Evolutionary conservation across 441 rosid species (phyloP).

Genomic region (Pelargonium myrrhifolium): DNA sequence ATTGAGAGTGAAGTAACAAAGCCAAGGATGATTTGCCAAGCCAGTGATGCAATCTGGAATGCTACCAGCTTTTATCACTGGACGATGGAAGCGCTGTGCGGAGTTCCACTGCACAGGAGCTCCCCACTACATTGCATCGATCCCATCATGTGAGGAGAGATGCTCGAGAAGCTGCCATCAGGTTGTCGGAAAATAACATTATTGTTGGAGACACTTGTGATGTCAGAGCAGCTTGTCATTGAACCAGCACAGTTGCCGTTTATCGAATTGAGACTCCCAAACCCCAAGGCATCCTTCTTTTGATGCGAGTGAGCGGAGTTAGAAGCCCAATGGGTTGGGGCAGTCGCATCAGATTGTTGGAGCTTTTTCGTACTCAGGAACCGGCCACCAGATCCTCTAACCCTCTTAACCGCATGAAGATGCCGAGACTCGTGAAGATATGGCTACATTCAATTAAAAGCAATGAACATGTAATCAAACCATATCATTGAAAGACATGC

Average conservation of each 20-base stretch:
- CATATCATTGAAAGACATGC: too few relatives aligned
- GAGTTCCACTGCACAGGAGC: conserved; percentile 15
- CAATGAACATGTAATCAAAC: too few relatives aligned
- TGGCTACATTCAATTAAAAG: conserved; percentile 29
- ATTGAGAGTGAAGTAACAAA: conserved; percentile 18
- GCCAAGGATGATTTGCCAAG: conserved; percentile 70
- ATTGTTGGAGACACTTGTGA: conserved; percentile 17
- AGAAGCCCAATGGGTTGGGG: neutral
- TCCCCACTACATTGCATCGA: conserved; percentile 22
- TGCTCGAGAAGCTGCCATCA: conserved; percentile 19
- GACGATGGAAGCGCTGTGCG: conserved; percentile 28
- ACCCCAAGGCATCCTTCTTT: conserved; percentile 7
- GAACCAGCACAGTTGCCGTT: conserved; percentile 19
- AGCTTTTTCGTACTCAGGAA: conserved; percentile 37
- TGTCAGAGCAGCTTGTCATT: conserved; percentile 20
- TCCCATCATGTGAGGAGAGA: conserved; percentile 15
- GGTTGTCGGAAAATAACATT: conserved; percentile 16
- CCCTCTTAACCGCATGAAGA: conserved; percentile 37
- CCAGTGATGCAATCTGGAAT: conserved; percentile 5
- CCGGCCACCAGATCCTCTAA: conserved; percentile 46
- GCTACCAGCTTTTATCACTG: conserved; percentile 19
- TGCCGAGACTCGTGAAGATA: conserved; percentile 50
- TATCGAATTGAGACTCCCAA: conserved; percentile 7
- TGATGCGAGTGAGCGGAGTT: conserved; percentile 11
- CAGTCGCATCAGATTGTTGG: conserved; percentile 15